phyloP scores from a whole-genome alignment of 495 filamentous ascomycete genomes.

The Pyrenula massariospora region DNA sequence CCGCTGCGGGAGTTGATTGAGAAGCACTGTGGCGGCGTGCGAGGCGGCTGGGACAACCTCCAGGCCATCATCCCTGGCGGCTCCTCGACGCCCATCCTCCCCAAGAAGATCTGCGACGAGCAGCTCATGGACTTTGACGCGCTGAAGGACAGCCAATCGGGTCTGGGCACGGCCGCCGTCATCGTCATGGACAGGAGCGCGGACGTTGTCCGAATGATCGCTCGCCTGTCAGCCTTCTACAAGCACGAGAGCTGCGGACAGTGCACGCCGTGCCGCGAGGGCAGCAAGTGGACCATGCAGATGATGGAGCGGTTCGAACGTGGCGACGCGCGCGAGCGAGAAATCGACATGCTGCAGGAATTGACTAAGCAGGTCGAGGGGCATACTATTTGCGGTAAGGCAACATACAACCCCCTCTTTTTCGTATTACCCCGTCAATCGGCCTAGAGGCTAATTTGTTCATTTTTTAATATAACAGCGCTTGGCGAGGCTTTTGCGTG shows the following conservation, averaged over 20 bases:
- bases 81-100: conserved; percentile 90
- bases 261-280: conserved; percentile 96
- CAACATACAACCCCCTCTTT: too few species aligned
- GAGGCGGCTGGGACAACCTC: conserved; percentile 95
- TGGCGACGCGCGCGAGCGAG: conserved; percentile 72
- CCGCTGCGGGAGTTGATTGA: conserved; percentile 90
- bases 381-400: conserved; percentile 89
- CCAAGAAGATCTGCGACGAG: conserved; percentile 75
- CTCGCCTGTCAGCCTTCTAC: conserved; percentile 89
- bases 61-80: conserved; percentile 91
- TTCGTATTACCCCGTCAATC: neutral
- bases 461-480: conserved; percentile 31
- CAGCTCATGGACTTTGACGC: conserved; percentile 99
- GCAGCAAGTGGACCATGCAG: conserved; percentile 94
- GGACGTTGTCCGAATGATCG: conserved; percentile 88
- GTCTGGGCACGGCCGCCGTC: conserved; percentile 94
- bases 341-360: conserved; percentile 99
- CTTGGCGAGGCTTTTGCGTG: conserved; percentile 96
- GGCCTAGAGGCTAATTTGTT: neutral
- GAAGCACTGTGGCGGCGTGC: conserved; percentile 92
- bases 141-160: conserved; percentile 91
- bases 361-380: conserved; percentile 98
- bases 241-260: conserved; percentile 96
- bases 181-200: conserved; percentile 98
- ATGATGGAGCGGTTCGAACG: conserved; percentile 95